Base-by-base conservation (phyloP, 2,329 filamentous ascomycete genomes). In the Aotearoamyces nothofagi region DNA sequence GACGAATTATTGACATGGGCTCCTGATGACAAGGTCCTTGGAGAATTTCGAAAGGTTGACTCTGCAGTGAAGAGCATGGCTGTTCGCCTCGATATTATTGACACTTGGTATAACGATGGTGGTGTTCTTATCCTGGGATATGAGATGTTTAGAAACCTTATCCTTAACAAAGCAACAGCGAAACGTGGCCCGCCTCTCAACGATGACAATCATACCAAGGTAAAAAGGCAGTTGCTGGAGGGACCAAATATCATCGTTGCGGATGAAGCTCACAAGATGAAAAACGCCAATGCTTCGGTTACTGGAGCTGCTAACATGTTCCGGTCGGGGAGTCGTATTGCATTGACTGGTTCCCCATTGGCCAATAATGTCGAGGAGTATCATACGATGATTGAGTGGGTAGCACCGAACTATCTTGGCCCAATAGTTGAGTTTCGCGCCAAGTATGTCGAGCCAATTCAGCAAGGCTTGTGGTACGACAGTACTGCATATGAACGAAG, bases 281-380 rank as follows among this genome's bases (percentile, higher is more conserved):
- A 90, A 51, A 84, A 82, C 36, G 51, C 57, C 0, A 48, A 46
- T 0, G 59, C 73, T 0, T 52, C 59, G 12, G 54, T 76, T 17
- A 58, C 71, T 24, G 38, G 51, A 20, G 60, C 66, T 5, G 68
- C 74, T 12, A 55, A 56, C 2, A 50, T 56, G 8, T 77, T 94
- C 45, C 60, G 50, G 34, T 79, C 83, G 0, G 67, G 58, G 30
- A 75, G 65, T 34, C 72, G 84, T 8, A 79, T 94, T 38, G 86
- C 83, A 5, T 59, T 94, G 36, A 92, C 84, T 1, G 86, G 84
- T 1, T 87, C 84, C 0, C 86, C 86, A 1, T 58, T 94, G 29
- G 74, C 80, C 4, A 94, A 93, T 45, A 79, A 82, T 29, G 70
- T 93, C 1, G 58, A 66, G 15, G 86, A 94, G 42, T 92, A 92